Evolutionary conservation across 306 rosid species (phyloP), one percentile per base, ranked within the genome.

Genomic region (Fragaria nilgerrensis): DNA sequence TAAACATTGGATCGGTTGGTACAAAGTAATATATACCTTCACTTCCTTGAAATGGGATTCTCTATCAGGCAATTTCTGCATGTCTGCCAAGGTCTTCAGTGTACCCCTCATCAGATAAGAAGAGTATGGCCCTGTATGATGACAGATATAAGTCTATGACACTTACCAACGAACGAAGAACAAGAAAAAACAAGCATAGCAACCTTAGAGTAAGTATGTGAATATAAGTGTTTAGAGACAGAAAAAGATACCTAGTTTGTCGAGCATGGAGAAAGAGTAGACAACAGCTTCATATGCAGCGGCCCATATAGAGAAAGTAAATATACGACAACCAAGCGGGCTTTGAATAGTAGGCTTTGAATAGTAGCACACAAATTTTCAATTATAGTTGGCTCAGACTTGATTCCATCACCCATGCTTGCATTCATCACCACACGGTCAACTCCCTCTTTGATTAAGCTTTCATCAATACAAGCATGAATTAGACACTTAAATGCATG

Each of bases 1-100:
- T 41, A 41, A 41, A 3, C 44, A 41, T 41, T 41, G 9, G 44
- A 3, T 41, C 44, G 44, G 9, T 5, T 41, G 44, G 44, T 7
- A 41, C 10, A 41, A 3, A 41, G 44, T 41, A 41, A 41, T 7
- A 5, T 41, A 41, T 41, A 41, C 10, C 47, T 10, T 43, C 41
- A 0, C 41, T 37, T 89, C 90, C 81, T 88, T 86, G 72, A 86
- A 90, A 32, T 89, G 88, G 74, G 89, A 92, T 79, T 88, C 91
- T 83, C 89, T 90, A 78, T 89, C 92, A 8, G 92, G 85, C 56
- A 89, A 82, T 82, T 89, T 89, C 78, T 92, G 91, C 92, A 90
- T 72, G 68, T 89, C 94, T 76, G 85, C 90, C 85, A 90, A 70
- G 86, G 84, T 87, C 76, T 74, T 74, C 16, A 94, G 82, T 17